Percentiles rank a stretch among this genome's conserved stretches.
Evolutionary conservation across 1,284 basidiomycete genomes (phyloP).

Genomic region (Ustilago loliicola): DNA sequence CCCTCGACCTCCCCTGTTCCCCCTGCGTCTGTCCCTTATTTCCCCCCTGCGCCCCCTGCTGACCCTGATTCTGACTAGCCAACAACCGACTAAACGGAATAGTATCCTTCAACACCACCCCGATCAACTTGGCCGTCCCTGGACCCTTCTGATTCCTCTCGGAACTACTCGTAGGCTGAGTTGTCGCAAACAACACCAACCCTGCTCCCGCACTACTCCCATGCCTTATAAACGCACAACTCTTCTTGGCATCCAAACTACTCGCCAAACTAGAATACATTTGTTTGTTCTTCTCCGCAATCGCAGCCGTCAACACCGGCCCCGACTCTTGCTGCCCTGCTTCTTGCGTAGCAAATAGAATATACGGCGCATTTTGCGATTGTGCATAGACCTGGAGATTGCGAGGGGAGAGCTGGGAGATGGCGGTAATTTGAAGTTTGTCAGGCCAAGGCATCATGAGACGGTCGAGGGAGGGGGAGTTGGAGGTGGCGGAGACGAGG

Average conservation of each 20-base stretch:
- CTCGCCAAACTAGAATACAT: constrained; percentile 58
- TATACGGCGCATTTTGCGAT: constrained; percentile 50
- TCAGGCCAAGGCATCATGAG: constrained; percentile 52
- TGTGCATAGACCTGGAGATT: constrained; percentile 53
- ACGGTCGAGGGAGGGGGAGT: constrained; percentile 28
- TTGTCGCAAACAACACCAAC: constrained; percentile 53
- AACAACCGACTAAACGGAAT: constrained; percentile 54
- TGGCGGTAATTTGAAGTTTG: constrained; percentile 53
- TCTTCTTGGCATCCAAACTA: constrained; percentile 58
- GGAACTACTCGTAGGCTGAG: constrained; percentile 43
- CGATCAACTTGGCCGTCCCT: constrained; percentile 45
- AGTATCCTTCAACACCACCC: constrained; percentile 54
- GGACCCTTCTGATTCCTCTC: constrained; percentile 22
- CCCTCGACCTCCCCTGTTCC: neutral
- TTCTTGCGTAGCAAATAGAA: constrained; percentile 47
- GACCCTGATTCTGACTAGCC: constrained; percentile 21
- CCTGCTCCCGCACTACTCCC: constrained; percentile 49
- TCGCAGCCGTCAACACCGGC: constrained; percentile 27
- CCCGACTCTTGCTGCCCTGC: constrained; percentile 1
- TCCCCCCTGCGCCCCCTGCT: constrained; percentile 10
- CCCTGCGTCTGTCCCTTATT: constrained; percentile 3
- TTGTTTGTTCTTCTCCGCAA: constrained; percentile 53
- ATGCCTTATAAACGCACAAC: constrained; percentile 59
- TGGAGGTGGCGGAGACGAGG: constrained; percentile 54
- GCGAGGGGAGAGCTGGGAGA: constrained; percentile 46